Percentiles rank a stretch among this genome's conserved stretches.
Evolutionary conservation across 331 rosid species (phyloP).

Genomic region (Cydonia oblonga): DNA sequence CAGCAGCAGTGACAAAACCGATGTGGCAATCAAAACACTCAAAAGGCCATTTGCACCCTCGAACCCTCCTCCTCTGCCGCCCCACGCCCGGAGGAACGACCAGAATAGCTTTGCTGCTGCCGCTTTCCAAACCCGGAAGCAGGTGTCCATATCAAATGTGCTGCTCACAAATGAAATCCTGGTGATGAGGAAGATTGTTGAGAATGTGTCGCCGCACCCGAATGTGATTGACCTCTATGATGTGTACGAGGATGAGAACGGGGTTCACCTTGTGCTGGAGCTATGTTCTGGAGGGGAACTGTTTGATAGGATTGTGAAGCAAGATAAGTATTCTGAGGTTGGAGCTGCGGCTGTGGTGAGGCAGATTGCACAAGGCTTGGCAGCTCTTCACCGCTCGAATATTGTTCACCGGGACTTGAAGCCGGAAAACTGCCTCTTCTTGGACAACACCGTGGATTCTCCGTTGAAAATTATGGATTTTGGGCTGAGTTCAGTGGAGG

Average conservation of each 20-base stretch:
- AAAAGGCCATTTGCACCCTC: constrained; percentile 43
- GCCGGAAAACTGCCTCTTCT: constrained; percentile 77
- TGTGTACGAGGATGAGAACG: constrained; percentile 64
- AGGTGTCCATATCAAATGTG: constrained; percentile 61
- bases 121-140: constrained; percentile 32
- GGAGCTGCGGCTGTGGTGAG: constrained; percentile 62
- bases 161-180: constrained; percentile 71
- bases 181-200: constrained; percentile 75
- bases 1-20: not conserved
- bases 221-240: constrained; percentile 86
- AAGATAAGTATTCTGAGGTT: constrained; percentile 45
- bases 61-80: not conserved
- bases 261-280: constrained; percentile 83
- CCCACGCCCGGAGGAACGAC: not conserved
- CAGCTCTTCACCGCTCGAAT: constrained; percentile 48
- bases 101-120: not conserved
- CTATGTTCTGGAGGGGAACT: constrained; percentile 82
- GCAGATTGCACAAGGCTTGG: constrained; percentile 63
- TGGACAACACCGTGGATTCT: constrained; percentile 35
- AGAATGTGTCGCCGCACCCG: constrained; percentile 67
- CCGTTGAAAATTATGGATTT: constrained; percentile 89
- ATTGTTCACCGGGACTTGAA: constrained; percentile 82
- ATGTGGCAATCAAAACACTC: constrained; percentile 84
- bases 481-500: constrained; percentile 82
- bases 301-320: constrained; percentile 76